Conservation (phyloP, 768 basidiomycete species). For the Imleria badia region DNA sequence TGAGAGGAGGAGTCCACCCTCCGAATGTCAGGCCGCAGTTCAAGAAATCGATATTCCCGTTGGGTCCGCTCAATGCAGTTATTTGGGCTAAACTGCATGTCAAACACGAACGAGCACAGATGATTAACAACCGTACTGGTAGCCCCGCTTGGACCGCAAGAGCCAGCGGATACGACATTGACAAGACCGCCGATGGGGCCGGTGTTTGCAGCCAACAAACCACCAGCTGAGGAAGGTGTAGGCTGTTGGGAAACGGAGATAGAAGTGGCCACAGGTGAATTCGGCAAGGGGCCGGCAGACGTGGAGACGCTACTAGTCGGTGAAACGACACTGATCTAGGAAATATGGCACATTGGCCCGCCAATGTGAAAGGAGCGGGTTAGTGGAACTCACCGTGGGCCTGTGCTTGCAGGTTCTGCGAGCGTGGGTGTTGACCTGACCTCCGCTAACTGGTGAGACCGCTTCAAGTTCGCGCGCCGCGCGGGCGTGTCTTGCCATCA, state of each 20-base stretch:
- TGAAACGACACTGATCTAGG: neutral
- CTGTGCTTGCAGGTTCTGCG: neutral
- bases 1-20: conserved; percentile 73
- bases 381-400: neutral
- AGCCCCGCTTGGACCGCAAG: conserved; percentile 52
- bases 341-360: neutral
- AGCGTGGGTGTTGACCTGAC: neutral
- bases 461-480: neutral
- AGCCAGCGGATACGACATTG: conserved; percentile 30
- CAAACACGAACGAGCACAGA: neutral
- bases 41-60: conserved; percentile 71
- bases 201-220: neutral
- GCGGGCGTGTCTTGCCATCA: conserved; percentile 7
- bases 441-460: neutral
- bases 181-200: conserved; percentile 29
- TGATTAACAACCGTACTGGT: conserved; percentile 37
- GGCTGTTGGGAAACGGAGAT: neutral
- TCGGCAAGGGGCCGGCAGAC: neutral
- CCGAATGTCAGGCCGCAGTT: conserved; percentile 67
- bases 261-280: neutral
- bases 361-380: neutral
- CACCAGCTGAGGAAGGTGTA: neutral
- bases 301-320: neutral
- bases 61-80: conserved; percentile 57
- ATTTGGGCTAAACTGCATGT: conserved; percentile 40